Evolutionary conservation across 2,329 filamentous ascomycete species (phyloP), one percentile per base, ranked within the genome.

Genomic region (Pseudogymnoascus destructans): DNA sequence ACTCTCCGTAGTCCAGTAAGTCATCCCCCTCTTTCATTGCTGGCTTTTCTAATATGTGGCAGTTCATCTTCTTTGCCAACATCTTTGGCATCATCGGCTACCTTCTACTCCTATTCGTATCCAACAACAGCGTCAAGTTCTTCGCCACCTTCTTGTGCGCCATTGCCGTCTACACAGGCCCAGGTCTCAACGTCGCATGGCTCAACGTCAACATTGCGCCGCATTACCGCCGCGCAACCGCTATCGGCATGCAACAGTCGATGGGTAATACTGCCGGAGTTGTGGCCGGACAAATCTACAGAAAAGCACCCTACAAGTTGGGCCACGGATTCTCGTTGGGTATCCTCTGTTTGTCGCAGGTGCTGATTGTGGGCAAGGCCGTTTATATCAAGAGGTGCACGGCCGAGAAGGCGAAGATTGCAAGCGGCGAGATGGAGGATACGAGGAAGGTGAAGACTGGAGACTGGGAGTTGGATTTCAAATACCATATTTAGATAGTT

Each of bases 21-120:
- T 52, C 23, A 1, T 8, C 6, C 6, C n/a, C 23, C 23, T 27
- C 11, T 9, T 52, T 6, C 6, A 21, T 11, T 8, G 17, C 15
- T 17, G 5, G 10, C 38, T 2, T 19, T 9, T 52, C 19, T 25
- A 40, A 30, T 13, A 25, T n/a, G 40, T 15, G 8, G 2, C 57
- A 72, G 66, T 71, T 70, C 55, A 63, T 74, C 4, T 64, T 73
- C 25, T 59, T 63, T 0, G 66, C 69, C 13, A 73, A 73, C 36
- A 60, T 76, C 9, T 72, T 77, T 30, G 75, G 73, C 2, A 72
- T 79, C 19, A 62, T 76, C 10, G 77, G 77, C 1, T 79, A 79
- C 61, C 72, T 77, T 13, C 63, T 79, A 27, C 71, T 79, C 3
- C 64, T 79, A 1, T 67, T 70, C 33, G 72, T 80, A 8, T 74